These are phyloP conservation scores for Logfia minima DNA, from an alignment of 129 eudicot genomes.

Conservation along the genomic window DNA sequence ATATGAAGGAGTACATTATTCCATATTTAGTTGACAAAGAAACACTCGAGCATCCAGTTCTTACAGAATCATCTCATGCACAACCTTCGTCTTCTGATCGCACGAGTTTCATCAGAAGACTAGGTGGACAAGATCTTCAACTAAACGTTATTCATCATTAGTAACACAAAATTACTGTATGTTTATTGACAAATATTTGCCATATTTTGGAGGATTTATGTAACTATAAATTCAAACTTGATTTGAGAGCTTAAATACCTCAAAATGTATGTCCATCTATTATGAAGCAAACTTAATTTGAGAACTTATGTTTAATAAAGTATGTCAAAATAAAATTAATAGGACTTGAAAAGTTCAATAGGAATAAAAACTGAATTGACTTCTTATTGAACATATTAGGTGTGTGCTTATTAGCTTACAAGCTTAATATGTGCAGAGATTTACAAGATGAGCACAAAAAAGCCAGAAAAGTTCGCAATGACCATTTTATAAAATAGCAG, in stretches of 20 bases:
- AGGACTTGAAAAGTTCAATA: neutral
- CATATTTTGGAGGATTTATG: constrained; percentile 1
- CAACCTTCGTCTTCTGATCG: constrained; percentile 1
- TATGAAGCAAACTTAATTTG: neutral
- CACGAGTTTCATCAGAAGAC: constrained; percentile 22
- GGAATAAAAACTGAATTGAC: neutral
- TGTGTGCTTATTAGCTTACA: no score
- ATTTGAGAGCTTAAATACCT: neutral
- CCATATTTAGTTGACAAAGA: constrained; percentile 60
- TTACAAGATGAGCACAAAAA: neutral
- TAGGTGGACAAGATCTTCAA: constrained; percentile 36
- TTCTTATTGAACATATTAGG: neutral
- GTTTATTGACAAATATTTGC: neutral
- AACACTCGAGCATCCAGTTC: constrained; percentile 16
- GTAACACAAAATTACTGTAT: neutral
- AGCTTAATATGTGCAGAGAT: neutral
- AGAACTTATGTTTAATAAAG: neutral
- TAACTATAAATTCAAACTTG: constrained; percentile 4
- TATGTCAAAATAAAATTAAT: neutral
- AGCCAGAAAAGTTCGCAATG: neutral
- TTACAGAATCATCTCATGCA: constrained; percentile 10
- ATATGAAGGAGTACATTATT: constrained; percentile 62
- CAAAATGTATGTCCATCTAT: neutral
- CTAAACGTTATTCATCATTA: constrained; percentile 21
- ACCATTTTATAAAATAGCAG: neutral